Percentiles rank a stretch among this genome's conserved stretches.
These are phyloP conservation scores for Aspergillus cejpii DNA, from an alignment of 2,329 filamentous ascomycete species.

Conservation along the genomic window DNA sequence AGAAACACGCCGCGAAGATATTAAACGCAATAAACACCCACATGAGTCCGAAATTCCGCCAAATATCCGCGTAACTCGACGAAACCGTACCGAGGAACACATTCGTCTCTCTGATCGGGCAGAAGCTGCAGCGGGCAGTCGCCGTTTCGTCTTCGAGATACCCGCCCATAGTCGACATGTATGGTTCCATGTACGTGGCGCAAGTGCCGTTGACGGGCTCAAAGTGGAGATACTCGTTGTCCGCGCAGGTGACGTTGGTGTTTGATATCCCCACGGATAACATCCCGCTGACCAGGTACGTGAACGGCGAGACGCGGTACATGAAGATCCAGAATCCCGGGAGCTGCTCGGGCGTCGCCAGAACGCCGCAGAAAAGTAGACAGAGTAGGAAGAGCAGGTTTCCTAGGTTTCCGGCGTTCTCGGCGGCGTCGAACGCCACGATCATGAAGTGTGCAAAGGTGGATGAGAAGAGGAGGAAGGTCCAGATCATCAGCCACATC, in stretches of 20 bases:
- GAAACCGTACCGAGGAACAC: neutral
- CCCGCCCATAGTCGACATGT: neutral
- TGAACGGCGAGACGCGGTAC: constrained; percentile 12
- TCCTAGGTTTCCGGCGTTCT: neutral
- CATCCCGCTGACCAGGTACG: constrained; percentile 16
- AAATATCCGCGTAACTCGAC: neutral
- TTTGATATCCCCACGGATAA: neutral
- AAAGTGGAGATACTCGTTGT: constrained; percentile 1
- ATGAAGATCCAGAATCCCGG: constrained; percentile 6
- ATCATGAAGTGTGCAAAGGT: constrained; percentile 66
- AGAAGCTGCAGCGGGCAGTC: neutral
- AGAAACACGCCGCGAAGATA: constrained; percentile 11
- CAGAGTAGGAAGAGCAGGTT: constrained; percentile 3
- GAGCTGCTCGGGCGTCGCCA: constrained; percentile 2
- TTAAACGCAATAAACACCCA: constrained; percentile 25
- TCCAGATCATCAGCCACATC: constrained; percentile 55
- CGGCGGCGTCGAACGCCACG: constrained; percentile 29
- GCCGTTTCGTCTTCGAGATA: neutral
- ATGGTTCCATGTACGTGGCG: neutral
- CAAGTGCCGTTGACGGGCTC: neutral
- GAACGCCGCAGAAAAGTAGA: constrained; percentile 5
- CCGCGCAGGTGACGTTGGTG: neutral
- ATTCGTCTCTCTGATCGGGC: constrained; percentile 1
- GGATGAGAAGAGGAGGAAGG: constrained; percentile 61
- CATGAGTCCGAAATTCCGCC: neutral